Conservation (phyloP, 768 basidiomycete genomes). For the Amanita polypyramis region DNA sequence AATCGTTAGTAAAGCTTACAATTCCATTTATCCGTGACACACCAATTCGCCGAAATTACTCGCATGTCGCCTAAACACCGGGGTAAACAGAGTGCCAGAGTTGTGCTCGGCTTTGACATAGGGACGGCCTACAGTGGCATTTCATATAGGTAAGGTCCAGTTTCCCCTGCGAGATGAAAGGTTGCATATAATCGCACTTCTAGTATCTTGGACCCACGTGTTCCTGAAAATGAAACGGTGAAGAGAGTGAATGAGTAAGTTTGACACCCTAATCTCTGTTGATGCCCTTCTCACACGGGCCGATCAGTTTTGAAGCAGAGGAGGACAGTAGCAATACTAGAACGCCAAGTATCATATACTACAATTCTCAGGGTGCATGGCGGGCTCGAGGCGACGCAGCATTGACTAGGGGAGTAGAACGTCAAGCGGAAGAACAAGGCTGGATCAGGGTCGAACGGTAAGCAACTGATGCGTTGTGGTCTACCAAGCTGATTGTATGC, state of each 20-base stretch:
- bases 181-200: not conserved
- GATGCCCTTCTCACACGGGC: not conserved
- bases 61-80: slow-evolving; percentile 11
- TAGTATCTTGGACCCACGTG: slow-evolving; percentile 28
- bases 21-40: no score
- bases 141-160: slow-evolving; percentile 24
- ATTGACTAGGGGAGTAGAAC: slow-evolving; percentile 24
- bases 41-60: not conserved
- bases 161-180: slow-evolving; percentile 5
- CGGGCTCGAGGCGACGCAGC: slow-evolving; percentile 15
- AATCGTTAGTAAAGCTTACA: not conserved
- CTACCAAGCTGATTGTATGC: slow-evolving; percentile 11
- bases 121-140: slow-evolving; percentile 33
- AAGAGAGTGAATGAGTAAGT: slow-evolving; percentile 4
- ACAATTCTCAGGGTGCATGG: slow-evolving; percentile 5
- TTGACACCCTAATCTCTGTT: not conserved
- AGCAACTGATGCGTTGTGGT: slow-evolving; percentile 15
- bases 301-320: slow-evolving; percentile 4
- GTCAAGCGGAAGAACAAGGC: slow-evolving; percentile 29
- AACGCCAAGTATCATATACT: slow-evolving; percentile 3
- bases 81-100: slow-evolving; percentile 16
- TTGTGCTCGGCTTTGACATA: slow-evolving; percentile 31
- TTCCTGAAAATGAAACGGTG: slow-evolving; percentile 1
- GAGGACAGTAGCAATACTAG: slow-evolving; percentile 5
- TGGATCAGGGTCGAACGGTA: slow-evolving; percentile 39